phyloP scores from a whole-genome alignment of 148 eudicot genomes.

The Rhododendron vialii region DNA sequence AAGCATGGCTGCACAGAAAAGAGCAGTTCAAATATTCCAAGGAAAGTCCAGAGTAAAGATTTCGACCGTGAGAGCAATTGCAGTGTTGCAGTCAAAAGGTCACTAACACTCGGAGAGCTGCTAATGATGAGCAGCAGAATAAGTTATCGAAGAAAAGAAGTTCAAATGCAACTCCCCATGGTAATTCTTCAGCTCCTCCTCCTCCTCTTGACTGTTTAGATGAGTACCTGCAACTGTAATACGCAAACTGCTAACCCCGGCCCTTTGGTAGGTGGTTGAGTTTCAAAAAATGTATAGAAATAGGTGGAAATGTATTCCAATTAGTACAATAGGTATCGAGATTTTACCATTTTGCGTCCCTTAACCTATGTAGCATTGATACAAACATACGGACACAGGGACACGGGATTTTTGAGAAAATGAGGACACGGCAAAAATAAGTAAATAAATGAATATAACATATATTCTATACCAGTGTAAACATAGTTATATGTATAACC shows the following conservation, averaged over 20 bases:
- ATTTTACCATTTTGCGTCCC: not conserved
- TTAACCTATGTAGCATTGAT: not conserved
- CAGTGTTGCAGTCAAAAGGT: conserved; percentile 40
- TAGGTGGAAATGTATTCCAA: not conserved
- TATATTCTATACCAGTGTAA: not conserved
- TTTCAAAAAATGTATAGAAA: not conserved
- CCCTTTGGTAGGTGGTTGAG: not conserved
- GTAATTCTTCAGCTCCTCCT: conserved; percentile 25
- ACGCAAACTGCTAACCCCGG: not conserved
- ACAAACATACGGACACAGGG: not conserved
- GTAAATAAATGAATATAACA: no score
- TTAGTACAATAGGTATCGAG: not conserved
- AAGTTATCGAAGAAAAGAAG: conserved; percentile 54
- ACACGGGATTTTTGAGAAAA: not conserved
- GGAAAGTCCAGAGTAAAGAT: conserved; percentile 22
- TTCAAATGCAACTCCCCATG: conserved; percentile 33
- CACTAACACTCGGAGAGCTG: conserved; percentile 74
- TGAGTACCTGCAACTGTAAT: not conserved
- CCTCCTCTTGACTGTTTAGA: not conserved
- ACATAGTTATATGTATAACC: not conserved
- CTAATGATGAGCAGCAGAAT: conserved; percentile 78
- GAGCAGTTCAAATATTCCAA: conserved; percentile 12
- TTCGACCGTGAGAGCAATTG: conserved; percentile 23
- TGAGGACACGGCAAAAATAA: not conserved
- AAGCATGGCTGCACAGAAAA: conserved; percentile 22